Evolutionary conservation across 1,284 basidiomycete species (phyloP), one percentile per base, ranked within the genome.

Genomic region (Papiliotrema flavescens): DNA sequence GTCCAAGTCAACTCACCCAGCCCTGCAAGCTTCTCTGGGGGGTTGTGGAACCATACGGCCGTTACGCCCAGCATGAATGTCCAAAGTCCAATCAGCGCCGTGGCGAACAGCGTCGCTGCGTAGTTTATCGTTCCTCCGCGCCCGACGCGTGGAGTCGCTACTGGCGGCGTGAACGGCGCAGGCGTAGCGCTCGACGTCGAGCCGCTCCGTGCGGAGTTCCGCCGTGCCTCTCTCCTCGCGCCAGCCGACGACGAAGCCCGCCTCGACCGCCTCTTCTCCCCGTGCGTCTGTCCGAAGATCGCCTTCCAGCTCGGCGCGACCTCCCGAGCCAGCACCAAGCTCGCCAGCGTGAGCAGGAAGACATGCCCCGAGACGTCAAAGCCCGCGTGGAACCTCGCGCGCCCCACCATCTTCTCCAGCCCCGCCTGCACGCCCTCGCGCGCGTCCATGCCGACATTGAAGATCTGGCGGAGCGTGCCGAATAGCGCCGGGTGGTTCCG

Each of bases 341-440:
- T 79, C n/a, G 86, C 82, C 77, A 96, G 83, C 1, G 88, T 88
- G 62, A 98, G 82, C 59, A 98, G 82, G 79, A 97, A 98, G 24
- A 92, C 82, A 71, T 98, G 95, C 2, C 94, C 94, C 0, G 90
- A 94, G 14, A 98, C 84, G 69, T 98, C 95, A 73, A 96, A 92
- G 0, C 94, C 94, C 42, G 62, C 61, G 17, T 61, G 57, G 82
- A 85, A 67, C 83, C 83, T 54, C 47, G 47, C 47, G 19, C 20
- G 13, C 6, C 35, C 36, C 6, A 22, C 5, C 24, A 24, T 14
- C 13, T 26, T 24, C 32, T 22, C 47, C 23, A 14, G 8, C 11
- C 35, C 37, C 37, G 49, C 26, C 13, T 20, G 9, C 8, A 13
- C 20, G 9, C 40, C 13, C 40, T 13, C 20, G 35, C 9, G 35